phyloP scores from a whole-genome alignment of 257 asterid species.

The Osmanthus fragrans region DNA sequence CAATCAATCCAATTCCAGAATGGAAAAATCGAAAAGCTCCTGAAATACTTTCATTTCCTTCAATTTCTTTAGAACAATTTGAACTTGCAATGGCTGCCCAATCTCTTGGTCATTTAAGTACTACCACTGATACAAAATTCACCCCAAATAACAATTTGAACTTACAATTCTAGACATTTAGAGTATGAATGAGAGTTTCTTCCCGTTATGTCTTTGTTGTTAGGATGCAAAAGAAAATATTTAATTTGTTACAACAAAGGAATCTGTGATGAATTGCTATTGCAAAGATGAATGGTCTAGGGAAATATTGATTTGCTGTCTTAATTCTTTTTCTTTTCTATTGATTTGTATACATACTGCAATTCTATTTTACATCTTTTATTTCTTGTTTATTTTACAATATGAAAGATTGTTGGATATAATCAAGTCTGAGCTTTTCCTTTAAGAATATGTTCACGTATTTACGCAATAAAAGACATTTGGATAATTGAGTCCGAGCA shows the following conservation, averaged over 20 bases:
- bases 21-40: constrained; percentile 42
- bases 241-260: background rate
- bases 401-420: too few relatives aligned
- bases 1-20: constrained; percentile 36
- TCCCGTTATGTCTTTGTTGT: background rate
- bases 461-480: too few relatives aligned
- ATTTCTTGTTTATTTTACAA: too few relatives aligned
- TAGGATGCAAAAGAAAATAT: background rate
- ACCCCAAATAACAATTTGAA: too few relatives aligned
- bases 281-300: background rate
- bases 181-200: too few relatives aligned
- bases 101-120: constrained; percentile 24
- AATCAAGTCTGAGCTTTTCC: too few relatives aligned
- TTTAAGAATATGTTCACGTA: too few relatives aligned
- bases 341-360: background rate
- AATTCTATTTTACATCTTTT: background rate
- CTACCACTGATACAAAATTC: background rate
- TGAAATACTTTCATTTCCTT: constrained; percentile 46
- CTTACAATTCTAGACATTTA: too few relatives aligned
- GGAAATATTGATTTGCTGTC: background rate
- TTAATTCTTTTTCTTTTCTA: too few relatives aligned
- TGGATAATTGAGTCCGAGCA: too few relatives aligned
- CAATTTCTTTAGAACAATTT: constrained; percentile 50
- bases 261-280: background rate
- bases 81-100: constrained; percentile 66